Evolutionary conservation across 345 rosid species (phyloP).

Genomic region (Eucalyptus pauciflora): DNA sequence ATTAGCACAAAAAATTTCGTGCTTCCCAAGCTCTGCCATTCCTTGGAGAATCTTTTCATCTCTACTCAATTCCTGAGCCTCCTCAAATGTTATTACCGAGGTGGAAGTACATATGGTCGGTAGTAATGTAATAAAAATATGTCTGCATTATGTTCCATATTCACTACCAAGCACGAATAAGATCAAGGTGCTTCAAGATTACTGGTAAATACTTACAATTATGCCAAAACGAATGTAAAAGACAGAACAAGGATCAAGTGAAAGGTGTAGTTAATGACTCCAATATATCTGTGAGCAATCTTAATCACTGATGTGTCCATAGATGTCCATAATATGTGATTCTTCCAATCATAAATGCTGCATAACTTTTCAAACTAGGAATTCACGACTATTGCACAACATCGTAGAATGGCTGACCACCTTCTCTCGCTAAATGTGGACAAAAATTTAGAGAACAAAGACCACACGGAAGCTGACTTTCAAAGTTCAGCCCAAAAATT

Average conservation of each 20-base stretch:
- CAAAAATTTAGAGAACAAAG: background rate
- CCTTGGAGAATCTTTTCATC: background rate
- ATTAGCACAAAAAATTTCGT: background rate
- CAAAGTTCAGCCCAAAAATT: no score
- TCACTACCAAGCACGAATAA: background rate
- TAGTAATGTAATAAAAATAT: background rate
- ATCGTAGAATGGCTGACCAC: background rate
- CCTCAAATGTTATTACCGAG: background rate
- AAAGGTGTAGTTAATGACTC: background rate
- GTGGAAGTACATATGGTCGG: background rate
- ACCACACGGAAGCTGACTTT: rapidly evolving
- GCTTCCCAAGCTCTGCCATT: background rate
- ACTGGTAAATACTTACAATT: background rate
- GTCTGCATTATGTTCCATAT: background rate
- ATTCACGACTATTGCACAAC: background rate
- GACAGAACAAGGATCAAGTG: background rate
- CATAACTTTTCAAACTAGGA: background rate
- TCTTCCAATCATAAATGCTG: background rate
- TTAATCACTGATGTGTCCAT: background rate
- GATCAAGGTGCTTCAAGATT: background rate
- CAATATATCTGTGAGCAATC: background rate
- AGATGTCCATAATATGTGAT: background rate
- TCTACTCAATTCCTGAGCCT: background rate
- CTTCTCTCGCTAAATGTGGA: background rate
- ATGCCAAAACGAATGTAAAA: background rate